Base-by-base conservation (phyloP, 257 asterid genomes). In the Salvia splendens region DNA sequence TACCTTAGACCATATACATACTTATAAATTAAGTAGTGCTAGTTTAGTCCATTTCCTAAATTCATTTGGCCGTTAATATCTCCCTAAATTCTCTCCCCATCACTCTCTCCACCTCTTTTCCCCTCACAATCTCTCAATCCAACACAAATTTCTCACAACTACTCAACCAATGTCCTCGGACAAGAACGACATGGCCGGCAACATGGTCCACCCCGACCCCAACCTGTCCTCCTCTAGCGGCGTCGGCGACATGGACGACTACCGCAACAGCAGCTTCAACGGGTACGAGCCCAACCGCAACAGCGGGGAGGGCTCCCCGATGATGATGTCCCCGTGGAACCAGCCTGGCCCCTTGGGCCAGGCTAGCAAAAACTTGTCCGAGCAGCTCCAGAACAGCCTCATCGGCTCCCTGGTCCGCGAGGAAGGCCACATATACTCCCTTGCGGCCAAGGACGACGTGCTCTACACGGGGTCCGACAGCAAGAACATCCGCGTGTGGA, bases 321-420 rank as follows among this genome's bases (percentile, higher is more conserved):
- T 84, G 69, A 82, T 79, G 90, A 87, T 89, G 89, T 89, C 96
- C 0, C 95, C 96, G 0, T 89, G 95, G 96, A 89, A 87, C 83
- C 91, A 85, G 67, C 79, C 77, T 30, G 64, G 88, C 0, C 92
- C 88, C 0, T 77, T 78, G n/a, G 72, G 65, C 9, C 51, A 61
- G 35, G 58, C 82, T 43, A 51, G 72, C 33, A 82, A 70, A 3
- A 61, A 3, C 51, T 78, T 2, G 30, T 24, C 30, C 30, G 30
- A 67, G 16, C 45, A 55, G 6, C 88, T 91, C 0, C 81, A 71
- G 6, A 83, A 86, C 51, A 85, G 87, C 49, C 85, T 89, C 0
- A 71, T 84, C 51, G 88, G 96, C 0, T 86, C 96, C 6, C 79
- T 89, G 5, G 82, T 85, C 43, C 89, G 96, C 3, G 92, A 89